Base-by-base conservation (phyloP, 306 rosid species). In the Neltuma alba region DNA sequence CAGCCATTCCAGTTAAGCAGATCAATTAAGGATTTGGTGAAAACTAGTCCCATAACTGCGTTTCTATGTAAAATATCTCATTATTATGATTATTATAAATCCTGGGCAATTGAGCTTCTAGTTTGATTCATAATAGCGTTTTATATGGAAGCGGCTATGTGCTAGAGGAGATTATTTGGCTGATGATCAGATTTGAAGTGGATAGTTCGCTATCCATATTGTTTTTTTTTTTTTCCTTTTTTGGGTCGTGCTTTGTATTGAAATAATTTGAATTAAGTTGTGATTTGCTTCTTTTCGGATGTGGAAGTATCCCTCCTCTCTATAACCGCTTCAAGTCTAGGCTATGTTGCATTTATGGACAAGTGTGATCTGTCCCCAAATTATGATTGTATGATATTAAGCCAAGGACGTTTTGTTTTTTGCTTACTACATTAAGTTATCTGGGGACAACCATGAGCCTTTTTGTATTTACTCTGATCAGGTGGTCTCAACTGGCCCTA, bases 401-500 rank as follows among this genome's bases (percentile, higher is more conserved):
- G 58, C 23, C 21, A 23, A 23, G 75, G 57, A 75, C 65, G n/a
- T 54, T 3, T 13, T 7, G 15, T 72, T 76, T 76, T 76, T 55
- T 63, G 45, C 72, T 76, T 33, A 15, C 52, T 66, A 65, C 21
- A 54, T 10, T 34, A 12, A 23, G 5, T 23, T 70, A 30, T 16
- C 31, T n/a, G n/a, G n/a, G n/a, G n/a, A n/a, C n/a, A n/a, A 1
- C 6, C 2, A 7, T 20, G 25, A 50, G 4, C 25, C n/a, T 20
- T 50, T 50, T 18, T 75, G 74, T 79, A 38, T 70, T 70, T 65
- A 18, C 75, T 44, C 54, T 77, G 79, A 65, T 80, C 92, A 95
- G 99, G 90, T 95, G 76, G 93, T 95, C 76, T 88, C 99, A 52
- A 95, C 96, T 55, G 98, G 99, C 76, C 98, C 99, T 9, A 92